These are phyloP conservation scores for Oryza meyeriana DNA, from an alignment of 176 grass and related monocot genomes.

Conservation along the genomic window DNA sequence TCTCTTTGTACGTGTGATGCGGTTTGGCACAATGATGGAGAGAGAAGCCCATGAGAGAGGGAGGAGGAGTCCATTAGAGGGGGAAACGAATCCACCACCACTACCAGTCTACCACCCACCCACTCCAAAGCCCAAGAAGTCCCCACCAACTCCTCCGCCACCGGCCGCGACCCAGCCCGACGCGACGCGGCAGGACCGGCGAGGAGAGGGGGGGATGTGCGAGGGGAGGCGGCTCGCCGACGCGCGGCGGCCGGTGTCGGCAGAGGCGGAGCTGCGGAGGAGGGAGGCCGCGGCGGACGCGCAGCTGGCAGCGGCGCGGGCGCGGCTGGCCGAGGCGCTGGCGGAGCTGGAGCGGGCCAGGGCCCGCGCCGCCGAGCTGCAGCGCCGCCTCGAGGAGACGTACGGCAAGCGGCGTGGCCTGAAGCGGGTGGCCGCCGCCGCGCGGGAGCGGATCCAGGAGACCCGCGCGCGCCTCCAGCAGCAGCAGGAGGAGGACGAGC, in stretches of 20 bases:
- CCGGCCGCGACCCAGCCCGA: not conserved
- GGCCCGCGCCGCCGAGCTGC: conserved; percentile 56
- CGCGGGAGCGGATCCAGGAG: conserved; percentile 44
- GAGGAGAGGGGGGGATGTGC: conserved; percentile 31
- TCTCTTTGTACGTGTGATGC: no score
- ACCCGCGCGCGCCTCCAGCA: conserved; percentile 27
- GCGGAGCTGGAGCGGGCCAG: conserved; percentile 50
- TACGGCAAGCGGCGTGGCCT: conserved; percentile 51
- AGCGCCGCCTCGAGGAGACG: conserved; percentile 46
- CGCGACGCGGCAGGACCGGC: not conserved
- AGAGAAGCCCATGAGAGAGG: not conserved
- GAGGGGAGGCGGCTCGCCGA: conserved; percentile 39
- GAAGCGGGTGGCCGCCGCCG: conserved; percentile 19
- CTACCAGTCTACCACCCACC: not conserved
- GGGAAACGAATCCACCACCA: not conserved
- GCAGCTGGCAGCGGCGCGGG: conserved; percentile 49
- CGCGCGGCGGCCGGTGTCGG: conserved; percentile 13
- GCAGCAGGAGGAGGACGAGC: not conserved
- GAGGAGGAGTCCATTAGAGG: not conserved
- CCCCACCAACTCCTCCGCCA: not conserved
- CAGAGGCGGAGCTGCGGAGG: conserved; percentile 27
- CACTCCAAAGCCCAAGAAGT: not conserved
- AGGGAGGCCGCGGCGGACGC: conserved; percentile 46
- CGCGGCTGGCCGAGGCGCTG: conserved; percentile 46
- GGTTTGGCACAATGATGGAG: no score